Evolutionary conservation across 345 rosid species (phyloP).

Genomic region (Linum trigynum): DNA sequence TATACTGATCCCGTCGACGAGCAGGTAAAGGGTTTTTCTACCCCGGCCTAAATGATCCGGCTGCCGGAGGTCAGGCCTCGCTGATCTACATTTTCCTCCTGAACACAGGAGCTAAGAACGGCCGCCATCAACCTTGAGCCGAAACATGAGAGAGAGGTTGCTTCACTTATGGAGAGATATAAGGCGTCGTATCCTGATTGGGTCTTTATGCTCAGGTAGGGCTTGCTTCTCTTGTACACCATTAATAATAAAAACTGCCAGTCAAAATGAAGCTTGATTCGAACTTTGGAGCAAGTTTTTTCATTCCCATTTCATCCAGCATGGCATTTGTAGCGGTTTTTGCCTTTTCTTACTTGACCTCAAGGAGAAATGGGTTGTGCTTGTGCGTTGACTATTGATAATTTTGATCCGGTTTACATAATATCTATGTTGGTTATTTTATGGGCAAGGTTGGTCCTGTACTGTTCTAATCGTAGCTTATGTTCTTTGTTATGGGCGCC

Average conservation of each 20-base stretch:
- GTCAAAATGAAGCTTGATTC: too few relatives aligned
- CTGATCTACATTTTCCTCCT: neutral
- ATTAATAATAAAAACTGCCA: too few relatives aligned
- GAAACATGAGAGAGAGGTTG: slow-evolving; percentile 57
- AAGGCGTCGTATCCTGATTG: slow-evolving; percentile 56
- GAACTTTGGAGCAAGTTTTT: too few relatives aligned
- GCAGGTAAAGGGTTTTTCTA: slow-evolving; percentile 35
- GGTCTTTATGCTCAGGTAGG: slow-evolving; percentile 65
- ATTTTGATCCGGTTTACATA: neutral
- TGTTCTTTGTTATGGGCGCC: slow-evolving; percentile 5
- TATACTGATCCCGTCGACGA: slow-evolving; percentile 71
- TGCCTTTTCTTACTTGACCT: neutral
- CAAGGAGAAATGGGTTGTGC: neutral
- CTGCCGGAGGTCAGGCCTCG: neutral
- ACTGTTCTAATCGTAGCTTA: neutral
- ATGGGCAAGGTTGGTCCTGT: neutral
- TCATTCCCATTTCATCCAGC: neutral
- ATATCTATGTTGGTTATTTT: neutral
- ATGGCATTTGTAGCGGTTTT: neutral
- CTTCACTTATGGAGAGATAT: slow-evolving; percentile 43
- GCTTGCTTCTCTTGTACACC: neutral
- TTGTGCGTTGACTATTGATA: too few relatives aligned
- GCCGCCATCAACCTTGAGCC: slow-evolving; percentile 42
- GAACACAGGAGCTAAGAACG: slow-evolving; percentile 56
- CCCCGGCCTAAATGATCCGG: neutral